Conservation (phyloP, 805 yeast species). For the Pichia thaimueangensis region DNA sequence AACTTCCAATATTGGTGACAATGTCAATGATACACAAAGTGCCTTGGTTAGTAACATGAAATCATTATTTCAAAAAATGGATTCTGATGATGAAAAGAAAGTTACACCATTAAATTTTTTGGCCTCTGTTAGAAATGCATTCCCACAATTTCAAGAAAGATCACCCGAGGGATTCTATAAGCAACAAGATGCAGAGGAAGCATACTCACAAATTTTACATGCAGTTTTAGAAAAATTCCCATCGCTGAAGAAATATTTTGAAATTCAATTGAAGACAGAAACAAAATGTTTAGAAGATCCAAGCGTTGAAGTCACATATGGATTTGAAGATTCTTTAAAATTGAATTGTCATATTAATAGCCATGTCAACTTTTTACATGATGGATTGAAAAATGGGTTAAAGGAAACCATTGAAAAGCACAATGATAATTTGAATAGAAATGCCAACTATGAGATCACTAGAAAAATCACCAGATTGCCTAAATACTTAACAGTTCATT, state of each 20-base stretch:
- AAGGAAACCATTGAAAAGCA: conserved; percentile 73
- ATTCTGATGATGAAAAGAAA: conserved; percentile 32
- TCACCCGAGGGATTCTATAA: conserved; percentile 62
- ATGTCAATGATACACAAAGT: conserved; percentile 16
- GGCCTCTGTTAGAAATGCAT: conserved; percentile 53
- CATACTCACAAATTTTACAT: conserved; percentile 73
- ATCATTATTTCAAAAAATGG: conserved; percentile 40
- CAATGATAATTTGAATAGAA: conserved; percentile 59
- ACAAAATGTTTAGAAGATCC: conserved; percentile 58
- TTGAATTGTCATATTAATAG: conserved; percentile 85
- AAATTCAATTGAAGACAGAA: conserved; percentile 55
- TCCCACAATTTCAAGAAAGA: conserved; percentile 88
- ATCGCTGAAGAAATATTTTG: conserved; percentile 52
- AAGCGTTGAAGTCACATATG: conserved; percentile 35
- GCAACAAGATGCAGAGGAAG: conserved; percentile 98
- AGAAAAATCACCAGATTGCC: conserved; percentile 73
- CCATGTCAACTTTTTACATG: conserved; percentile 79
- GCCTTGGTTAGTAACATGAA: conserved; percentile 32
- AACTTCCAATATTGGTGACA: conserved; percentile 13
- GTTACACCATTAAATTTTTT: conserved; percentile 66
- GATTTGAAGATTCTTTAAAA: conserved; percentile 58
- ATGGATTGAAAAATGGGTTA: conserved; percentile 72
- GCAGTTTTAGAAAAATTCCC: conserved; percentile 44
- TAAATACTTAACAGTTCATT: conserved; percentile 80
- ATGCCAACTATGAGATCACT: conserved; percentile 62